These are phyloP conservation scores for Aeminium ludgeri DNA, from an alignment of 495 filamentous ascomycete species.

Conservation along the genomic window DNA sequence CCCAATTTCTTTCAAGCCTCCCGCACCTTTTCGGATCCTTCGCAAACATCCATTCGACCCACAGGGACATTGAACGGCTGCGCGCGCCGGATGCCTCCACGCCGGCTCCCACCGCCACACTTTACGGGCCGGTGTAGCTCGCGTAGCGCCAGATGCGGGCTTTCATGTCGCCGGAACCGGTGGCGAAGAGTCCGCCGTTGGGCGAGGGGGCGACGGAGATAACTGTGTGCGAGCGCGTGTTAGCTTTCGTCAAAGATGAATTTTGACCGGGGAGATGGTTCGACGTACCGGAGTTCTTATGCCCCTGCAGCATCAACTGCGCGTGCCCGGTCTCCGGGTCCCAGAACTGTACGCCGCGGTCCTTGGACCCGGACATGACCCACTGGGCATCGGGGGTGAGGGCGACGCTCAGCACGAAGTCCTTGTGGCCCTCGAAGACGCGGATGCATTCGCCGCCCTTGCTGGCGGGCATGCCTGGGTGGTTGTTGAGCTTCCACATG, in stretches of 20 bases:
- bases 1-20: no score
- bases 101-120: no score
- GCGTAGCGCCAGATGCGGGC: conserved; percentile 28
- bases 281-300: conserved; percentile 27
- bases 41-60: no score
- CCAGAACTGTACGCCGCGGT: conserved; percentile 31
- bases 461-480: conserved; percentile 9
- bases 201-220: conserved; percentile 30
- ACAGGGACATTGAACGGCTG: no score
- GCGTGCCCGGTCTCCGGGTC: conserved; percentile 26
- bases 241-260: no score
- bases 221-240: conserved; percentile 14
- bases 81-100: no score
- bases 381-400: conserved; percentile 26
- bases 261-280: background rate
- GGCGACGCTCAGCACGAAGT: conserved; percentile 29
- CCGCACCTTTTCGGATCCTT: no score
- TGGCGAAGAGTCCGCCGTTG: conserved; percentile 25
- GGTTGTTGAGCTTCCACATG: conserved; percentile 27
- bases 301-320: conserved; percentile 29
- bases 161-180: conserved; percentile 28
- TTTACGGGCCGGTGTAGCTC: no score
- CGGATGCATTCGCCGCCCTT: conserved; percentile 25
- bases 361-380: conserved; percentile 28
- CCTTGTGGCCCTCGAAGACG: conserved; percentile 30